Conservation (phyloP, 495 filamentous ascomycete genomes). For the Xylaria grammica region DNA sequence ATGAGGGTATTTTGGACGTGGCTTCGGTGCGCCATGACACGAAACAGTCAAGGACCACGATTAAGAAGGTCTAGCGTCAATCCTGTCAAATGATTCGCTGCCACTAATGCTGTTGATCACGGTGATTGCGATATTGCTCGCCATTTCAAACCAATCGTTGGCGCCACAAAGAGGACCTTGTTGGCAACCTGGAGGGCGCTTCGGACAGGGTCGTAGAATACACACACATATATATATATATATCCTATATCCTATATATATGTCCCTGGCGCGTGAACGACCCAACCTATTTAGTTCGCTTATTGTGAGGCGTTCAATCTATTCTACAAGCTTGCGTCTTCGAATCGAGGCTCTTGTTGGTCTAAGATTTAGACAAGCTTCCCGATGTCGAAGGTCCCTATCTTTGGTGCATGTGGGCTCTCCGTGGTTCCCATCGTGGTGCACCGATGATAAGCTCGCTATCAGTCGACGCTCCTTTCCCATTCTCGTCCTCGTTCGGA, state of each 20-base stretch:
- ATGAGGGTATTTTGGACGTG: too few relatives aligned
- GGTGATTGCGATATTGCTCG: background rate
- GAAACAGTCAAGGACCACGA: too few relatives aligned
- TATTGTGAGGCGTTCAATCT: too few relatives aligned
- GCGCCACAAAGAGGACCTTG: slow-evolving; percentile 17
- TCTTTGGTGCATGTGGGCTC: background rate
- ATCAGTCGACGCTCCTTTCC: background rate
- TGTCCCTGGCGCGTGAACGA: too few relatives aligned
- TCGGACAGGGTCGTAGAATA: background rate
- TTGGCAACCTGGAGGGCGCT: slow-evolving; percentile 21
- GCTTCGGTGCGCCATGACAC: too few relatives aligned
- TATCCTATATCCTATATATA: too few relatives aligned
- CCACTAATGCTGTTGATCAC: background rate
- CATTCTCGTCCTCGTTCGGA: background rate
- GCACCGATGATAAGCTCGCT: background rate
- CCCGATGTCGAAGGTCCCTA: background rate
- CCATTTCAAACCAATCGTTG: background rate
- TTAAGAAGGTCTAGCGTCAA: too few relatives aligned
- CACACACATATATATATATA: background rate
- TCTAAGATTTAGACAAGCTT: background rate
- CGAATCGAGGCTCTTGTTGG: background rate
- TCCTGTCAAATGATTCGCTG: background rate
- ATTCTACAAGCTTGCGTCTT: background rate
- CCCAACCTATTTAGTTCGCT: too few relatives aligned
- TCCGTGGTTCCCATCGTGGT: background rate